Evolutionary conservation across 345 rosid genomes (phyloP), one percentile per base, ranked within the genome.

Genomic region (Euphorbia peplus): DNA sequence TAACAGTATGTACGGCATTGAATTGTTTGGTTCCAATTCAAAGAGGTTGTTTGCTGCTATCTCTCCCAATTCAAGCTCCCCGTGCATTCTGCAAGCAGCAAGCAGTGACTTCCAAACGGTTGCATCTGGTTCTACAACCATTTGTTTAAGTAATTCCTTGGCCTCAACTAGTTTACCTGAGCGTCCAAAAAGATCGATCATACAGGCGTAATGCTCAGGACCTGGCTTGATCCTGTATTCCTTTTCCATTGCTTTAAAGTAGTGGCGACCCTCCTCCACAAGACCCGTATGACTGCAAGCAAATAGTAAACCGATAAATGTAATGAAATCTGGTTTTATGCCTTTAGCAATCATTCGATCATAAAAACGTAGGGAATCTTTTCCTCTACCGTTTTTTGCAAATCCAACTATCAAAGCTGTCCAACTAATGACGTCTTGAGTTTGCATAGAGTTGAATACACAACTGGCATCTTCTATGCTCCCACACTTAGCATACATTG

Each of bases 231-330:
- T 88, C 64, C 89, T 82, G 59, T 91, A 81, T 59, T 74, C 67
- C 67, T 73, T 80, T 29, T 71, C 71, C 97, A 93, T 93, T 3
- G 95, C 81, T 16, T 84, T 82, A 76, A 93, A 89, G 73, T 85
- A 83, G 44, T 1, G 32, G 59, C 78, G 78, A 55, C 89, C 91
- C 29, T 81, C 83, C 68, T 83, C 90, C 61, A 74, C 63, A 50
- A 86, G 86, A 73, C 93, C 97, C 0, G 87, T 84, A 78, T 93
- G 98, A 77, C 97, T 89, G 75, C 98, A 91, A 70, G 97, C 92
- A 73, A 93, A 93, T 74, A 91, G 74, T 81, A 93, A 59, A 58
- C 98, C 98, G 14, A 93, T 83, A 68, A 91, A 93, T 56, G 96
- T 84, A 22, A 93, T 68, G 74, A 68, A 88, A 73, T 93, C 96